Evolutionary conservation across 225 moss, liverwort and hornwort genomes (phyloP), one percentile per base, ranked within the genome.

Genomic region (Sphagnum contortum): DNA sequence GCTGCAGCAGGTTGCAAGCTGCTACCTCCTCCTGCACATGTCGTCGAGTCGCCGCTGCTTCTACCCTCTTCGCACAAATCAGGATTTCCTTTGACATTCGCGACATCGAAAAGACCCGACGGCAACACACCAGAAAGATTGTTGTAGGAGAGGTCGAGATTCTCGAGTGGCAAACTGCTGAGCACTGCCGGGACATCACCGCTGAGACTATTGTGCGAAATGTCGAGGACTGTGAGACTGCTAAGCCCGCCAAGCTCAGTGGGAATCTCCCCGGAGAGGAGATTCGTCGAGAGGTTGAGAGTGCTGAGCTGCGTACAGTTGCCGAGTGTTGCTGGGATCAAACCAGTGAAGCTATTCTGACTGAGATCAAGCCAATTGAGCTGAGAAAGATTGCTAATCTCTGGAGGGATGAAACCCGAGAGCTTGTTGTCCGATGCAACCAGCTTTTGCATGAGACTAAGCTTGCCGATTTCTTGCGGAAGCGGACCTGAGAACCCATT

Each of bases 71-170:
- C 75, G 66, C 94, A 94, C 57, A 94, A 50, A 50, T 68, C 49
- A 29, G 85, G 77, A 61, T 94, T 94, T 44, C 94, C 89, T 5
- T 64, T 72, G 0, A 70, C 81, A 64, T 89, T 87, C 10, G 84
- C 69, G 65, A 91, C 85, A 73, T 82, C 77, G 62, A 80, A 81
- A 50, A 91, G 79, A 49, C 75, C 82, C 9, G 72, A 66, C 4
- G 91, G 94, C 7, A 94, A 79, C 2, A 79, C 75, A 47, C 94
- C 94, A 8, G 86, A 81, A 45, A 94, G 80, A n/a, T 86, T 77
- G 63, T 94, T 94, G 80, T 80, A 94, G 4, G 94, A 91, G 2
- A 91, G 70, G 9, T 94, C 87, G 5, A 94, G 67, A 57, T 75
- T 62, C 4, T 80, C 78, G 61, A 84, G 68, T 29, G 69, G 77